Base-by-base conservation (phyloP, 179 eudicot species). In the Beta lomatogona region DNA sequence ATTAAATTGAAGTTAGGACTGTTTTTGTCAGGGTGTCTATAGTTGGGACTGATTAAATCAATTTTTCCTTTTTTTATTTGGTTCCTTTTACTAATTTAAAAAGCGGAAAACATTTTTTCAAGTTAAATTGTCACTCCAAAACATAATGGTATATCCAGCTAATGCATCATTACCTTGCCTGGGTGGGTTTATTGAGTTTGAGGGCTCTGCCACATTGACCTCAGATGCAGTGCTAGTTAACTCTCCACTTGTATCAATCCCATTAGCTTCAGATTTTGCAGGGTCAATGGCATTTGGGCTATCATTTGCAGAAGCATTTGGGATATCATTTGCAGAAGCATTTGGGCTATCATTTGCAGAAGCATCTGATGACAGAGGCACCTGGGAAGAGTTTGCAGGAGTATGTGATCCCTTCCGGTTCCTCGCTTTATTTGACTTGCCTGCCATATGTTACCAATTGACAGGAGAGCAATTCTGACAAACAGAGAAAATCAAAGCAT, bases 351-450 rank as follows among this genome's bases (percentile, higher is more conserved):
- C 89, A 55, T 81, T 83, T 28, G 73, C 36, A 18, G 85, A 73
- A 80, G 82, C 80, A 65, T 85, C 89, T 3, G 89, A 76, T 25
- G 88, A 10, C 10, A 78, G 81, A 4, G 87, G 83, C 6, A 57
- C 86, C 54, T 88, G 91, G 6, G 89, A 21, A 75, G 91, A 18
- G 73, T 80, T 86, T 3, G 73, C 54, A 53, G 91, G 78, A 78
- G 83, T 76, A 21, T 90, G 90, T 14, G 91, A 46, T 15, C 83
- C 96, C 88, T 82, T 94, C 75, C 88, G 80, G 67, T 92, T 94
- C 85, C 78, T 90, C 80, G 85, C 93, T 86, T 81, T 93, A 65
- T 87, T 93, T 16, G 96, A 88, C 87, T 91, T 94, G 63, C 98
- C 98, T 9, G 97, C 98, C 98, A 94, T 94, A 65, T 13, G 63